Percentiles rank a stretch among this genome's conserved stretches.
Conservation (phyloP, 805 yeast species). For the Lipomyces anomalus region DNA sequence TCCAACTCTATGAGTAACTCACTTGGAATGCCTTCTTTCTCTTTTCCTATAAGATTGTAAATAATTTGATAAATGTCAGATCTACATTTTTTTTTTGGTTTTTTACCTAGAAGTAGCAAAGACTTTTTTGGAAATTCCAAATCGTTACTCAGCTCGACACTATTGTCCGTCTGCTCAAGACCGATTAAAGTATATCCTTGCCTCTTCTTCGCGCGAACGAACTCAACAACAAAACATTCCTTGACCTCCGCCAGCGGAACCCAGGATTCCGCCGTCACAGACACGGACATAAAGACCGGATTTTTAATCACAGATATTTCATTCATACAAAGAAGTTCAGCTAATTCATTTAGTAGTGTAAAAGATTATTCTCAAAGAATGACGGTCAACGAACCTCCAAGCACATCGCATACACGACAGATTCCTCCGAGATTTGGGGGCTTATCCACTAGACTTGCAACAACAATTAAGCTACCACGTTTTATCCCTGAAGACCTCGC, state of each 20-base stretch:
- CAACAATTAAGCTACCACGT: constrained; percentile 82
- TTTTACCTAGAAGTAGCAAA: constrained; percentile 70
- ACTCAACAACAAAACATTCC: constrained; percentile 48
- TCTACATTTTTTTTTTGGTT: too few relatives aligned
- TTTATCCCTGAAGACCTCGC: constrained; percentile 44
- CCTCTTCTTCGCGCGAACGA: constrained; percentile 51
- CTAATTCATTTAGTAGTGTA: too few relatives aligned
- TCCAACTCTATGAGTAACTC: constrained; percentile 75
- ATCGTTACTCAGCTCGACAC: constrained; percentile 59
- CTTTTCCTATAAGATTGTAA: too few relatives aligned
- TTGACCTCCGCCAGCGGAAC: constrained; percentile 85
- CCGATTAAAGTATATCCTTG: constrained; percentile 88
- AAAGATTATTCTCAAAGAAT: too few relatives aligned
- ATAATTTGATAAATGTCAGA: too few relatives aligned
- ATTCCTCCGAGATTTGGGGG: constrained; percentile 93
- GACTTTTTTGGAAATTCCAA: constrained; percentile 75
- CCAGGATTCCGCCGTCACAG: constrained; percentile 93
- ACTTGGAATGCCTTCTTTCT: constrained; percentile 88
- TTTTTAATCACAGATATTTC: constrained; percentile 59
- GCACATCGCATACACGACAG: constrained; percentile 83
- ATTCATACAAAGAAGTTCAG: constrained; percentile 69
- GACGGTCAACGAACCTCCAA: too few relatives aligned
- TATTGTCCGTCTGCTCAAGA: constrained; percentile 85
- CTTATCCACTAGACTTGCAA: constrained; percentile 85
- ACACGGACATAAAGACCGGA: constrained; percentile 75